Evolutionary conservation across 108 stramenopile genomes (phyloP).

Genomic region (Cyclotella cryptica): DNA sequence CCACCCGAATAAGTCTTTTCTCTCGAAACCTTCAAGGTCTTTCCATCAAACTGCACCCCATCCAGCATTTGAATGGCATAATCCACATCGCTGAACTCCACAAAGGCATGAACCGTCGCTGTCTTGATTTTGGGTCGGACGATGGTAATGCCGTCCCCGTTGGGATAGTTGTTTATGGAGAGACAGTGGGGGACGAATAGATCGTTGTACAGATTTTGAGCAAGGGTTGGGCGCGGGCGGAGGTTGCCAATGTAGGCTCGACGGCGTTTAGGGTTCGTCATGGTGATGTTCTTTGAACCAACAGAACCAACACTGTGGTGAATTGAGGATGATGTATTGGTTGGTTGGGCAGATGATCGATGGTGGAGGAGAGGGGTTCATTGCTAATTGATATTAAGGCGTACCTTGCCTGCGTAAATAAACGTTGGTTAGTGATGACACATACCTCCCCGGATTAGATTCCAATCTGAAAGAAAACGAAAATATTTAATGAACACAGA

Average conservation of each 20-base stretch:
- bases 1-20: conserved; percentile 23
- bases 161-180: conserved; percentile 19
- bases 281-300: too few relatives aligned
- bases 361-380: too few relatives aligned
- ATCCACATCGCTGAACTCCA: conserved; percentile 51
- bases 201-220: conserved; percentile 22
- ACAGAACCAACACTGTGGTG: too few relatives aligned
- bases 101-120: conserved; percentile 25
- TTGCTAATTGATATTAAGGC: too few relatives aligned
- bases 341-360: too few relatives aligned
- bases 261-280: conserved; percentile 19
- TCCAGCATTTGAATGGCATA: conserved; percentile 48
- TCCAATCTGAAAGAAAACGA: too few relatives aligned
- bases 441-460: too few relatives aligned
- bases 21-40: conserved; percentile 30
- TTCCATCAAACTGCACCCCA: conserved; percentile 49
- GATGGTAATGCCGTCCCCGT: conserved; percentile 16
- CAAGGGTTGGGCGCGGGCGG: conserved; percentile 42
- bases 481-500: too few relatives aligned
- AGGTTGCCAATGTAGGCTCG: conserved; percentile 56
- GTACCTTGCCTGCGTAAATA: too few relatives aligned
- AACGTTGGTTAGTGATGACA: too few relatives aligned
- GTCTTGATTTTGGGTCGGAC: conserved; percentile 18
- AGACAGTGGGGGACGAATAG: conserved; percentile 35
- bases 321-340: too few relatives aligned